Base-by-base conservation (phyloP, 139 green algal species). In the Asterochloris sp. region DNA sequence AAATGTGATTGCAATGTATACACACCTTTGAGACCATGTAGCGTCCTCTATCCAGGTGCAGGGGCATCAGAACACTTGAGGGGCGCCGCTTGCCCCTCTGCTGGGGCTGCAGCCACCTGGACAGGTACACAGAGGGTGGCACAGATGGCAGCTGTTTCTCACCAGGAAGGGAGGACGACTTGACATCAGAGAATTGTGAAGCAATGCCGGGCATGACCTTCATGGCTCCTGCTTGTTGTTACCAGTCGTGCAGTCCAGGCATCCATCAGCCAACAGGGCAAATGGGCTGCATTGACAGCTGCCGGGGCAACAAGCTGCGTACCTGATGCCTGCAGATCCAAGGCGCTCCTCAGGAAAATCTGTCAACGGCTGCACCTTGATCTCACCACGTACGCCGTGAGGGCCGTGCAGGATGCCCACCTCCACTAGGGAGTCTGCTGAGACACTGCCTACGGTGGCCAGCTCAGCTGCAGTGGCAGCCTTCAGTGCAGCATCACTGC, bases 291-390 rank as follows among this genome's bases (percentile, higher is more conserved):
- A n/a, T n/a, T n/a, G n/a, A n/a, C n/a, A n/a, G n/a, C n/a, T n/a
- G n/a, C n/a, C n/a, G n/a, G n/a, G n/a, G n/a, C 11, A 66, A 13
- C 9, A 66, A 79, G 28, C 27, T n/a, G 17, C 63, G 29, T 76
- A 90, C 88, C 83, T 83, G 0, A 68, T 47, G 61, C 89, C 89
- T 19, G 86, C 79, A 6, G 26, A 64, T 19, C 80, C 78, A 66
- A 93, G 67, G 16, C 89, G 76, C 15, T 93, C 86, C 38, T 88
- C 80, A 23, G 89, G 82, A 24, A 85, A 91, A 73, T 93, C 89
- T 67, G 89, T 93, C 11, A 89, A 76, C 0, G 89, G 80, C 29
- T 90, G 78, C 23, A 92, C 82, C 71, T 88, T 88, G 61, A 93
- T 78, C 78, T 93, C 89, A 60, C 89, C 89, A 19, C 71, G 73